These are phyloP conservation scores for Solanum arcanum DNA, from an alignment of 257 asterid species.

Conservation along the genomic window DNA sequence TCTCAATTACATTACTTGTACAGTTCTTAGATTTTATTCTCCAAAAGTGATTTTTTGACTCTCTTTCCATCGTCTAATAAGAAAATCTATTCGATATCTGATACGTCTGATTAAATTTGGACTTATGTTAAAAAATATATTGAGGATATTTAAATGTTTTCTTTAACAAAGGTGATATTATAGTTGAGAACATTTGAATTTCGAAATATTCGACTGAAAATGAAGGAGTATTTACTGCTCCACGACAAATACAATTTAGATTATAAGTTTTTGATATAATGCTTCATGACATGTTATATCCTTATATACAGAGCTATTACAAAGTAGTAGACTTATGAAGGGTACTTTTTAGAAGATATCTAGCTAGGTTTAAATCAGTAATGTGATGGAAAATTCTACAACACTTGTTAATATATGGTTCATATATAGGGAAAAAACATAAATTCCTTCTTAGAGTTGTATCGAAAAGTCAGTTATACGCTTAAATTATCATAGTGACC, in stretches of 20 bases:
- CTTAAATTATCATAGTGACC: no score
- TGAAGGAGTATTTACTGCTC: background rate
- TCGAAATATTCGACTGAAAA: no score
- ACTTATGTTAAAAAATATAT: no score
- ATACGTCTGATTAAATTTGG: no score
- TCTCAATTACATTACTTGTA: background rate
- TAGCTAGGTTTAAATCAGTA: background rate
- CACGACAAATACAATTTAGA: background rate
- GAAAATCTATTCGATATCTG: background rate
- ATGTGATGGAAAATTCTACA: background rate
- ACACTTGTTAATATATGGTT: background rate
- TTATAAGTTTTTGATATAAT: background rate
- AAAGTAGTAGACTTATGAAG: background rate
- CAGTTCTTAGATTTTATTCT: background rate
- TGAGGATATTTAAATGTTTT: rapidly evolving
- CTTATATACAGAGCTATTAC: background rate
- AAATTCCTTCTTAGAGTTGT: no score
- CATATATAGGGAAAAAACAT: no score
- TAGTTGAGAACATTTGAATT: background rate
- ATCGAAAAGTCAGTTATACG: no score
- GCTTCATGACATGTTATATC: background rate
- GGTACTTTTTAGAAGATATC: background rate
- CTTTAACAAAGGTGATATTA: no score
- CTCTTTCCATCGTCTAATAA: background rate
- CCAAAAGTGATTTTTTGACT: background rate